Base-by-base conservation (phyloP, 805 yeast genomes). In the Torulaspora franciscae region DNA sequence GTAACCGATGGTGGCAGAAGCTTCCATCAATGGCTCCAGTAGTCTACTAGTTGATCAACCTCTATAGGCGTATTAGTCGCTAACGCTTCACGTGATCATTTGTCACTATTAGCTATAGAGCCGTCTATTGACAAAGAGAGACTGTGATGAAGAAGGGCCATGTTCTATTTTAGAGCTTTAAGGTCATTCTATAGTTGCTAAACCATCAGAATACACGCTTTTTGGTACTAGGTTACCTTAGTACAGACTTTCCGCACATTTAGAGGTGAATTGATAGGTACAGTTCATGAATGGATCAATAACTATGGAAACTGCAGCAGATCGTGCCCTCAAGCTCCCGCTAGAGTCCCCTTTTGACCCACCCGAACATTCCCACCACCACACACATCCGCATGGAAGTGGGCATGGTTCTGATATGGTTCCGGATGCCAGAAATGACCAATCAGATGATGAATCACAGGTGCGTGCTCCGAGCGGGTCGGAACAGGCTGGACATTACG, bases 271-370 rank as follows among this genome's bases (percentile, higher is more conserved):
- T 30, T 30, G 23, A 30, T 7, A 30, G 33, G 33, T 30, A 19
- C 33, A 14, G 33, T 30, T 30, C 17, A 41, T 41, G 44, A 41
- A 41, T 41, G 44, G 34, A 13, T 35, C 44, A 22, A 43, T 41
- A 38, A 38, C 42, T 11, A 45, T 40, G 43, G 51, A 43, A 26
- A 45, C 40, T 32, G 32, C 49, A 27, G 45, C 49, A 9, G 47
- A 43, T 17, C 46, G 48, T 35, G 51, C 43, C 7, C 32, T 48
- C 7, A 43, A 43, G 29, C 37, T 43, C 30, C 48, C 52, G 32
- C 32, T 48, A 34, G 52, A 48, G 33, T 41, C 52, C 15, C 45
- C 49, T 7, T 45, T 45, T 32, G 49, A 40, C 19, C 28, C 45
- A 8, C 10, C 33, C 5, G 47, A 39, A 9, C 43, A 35, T 22